Evolutionary conservation across 202 grass and related monocot genomes (phyloP).

Genomic region (Carex arenaria): DNA sequence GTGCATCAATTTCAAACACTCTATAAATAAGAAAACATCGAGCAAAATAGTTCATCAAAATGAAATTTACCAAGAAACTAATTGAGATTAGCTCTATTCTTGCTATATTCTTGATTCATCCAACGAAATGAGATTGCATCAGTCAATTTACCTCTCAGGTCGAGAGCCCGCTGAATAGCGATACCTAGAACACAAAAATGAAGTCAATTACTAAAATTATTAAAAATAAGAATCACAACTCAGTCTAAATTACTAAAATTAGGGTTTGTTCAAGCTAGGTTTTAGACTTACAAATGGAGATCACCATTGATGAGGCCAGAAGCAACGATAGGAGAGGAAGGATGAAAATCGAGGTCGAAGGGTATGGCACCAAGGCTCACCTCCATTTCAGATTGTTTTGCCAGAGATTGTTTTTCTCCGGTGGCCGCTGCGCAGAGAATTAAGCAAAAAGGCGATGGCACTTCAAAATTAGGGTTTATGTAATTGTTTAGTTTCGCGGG

Average conservation of each 20-base stretch:
- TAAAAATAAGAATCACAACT: background rate
- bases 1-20: constrained; percentile 38
- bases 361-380: constrained; percentile 52
- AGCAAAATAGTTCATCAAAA: background rate
- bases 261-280: background rate
- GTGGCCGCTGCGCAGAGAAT: background rate
- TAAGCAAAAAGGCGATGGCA: background rate
- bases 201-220: background rate
- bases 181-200: constrained; percentile 35
- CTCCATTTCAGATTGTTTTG: constrained; percentile 39
- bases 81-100: too few relatives aligned
- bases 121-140: background rate
- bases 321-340: constrained; percentile 56
- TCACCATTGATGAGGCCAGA: constrained; percentile 73
- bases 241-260: background rate
- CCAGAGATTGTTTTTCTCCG: background rate
- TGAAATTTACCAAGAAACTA: background rate
- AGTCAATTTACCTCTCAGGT: constrained; percentile 52
- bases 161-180: constrained; percentile 47
- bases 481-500: background rate
- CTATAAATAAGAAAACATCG: constrained; percentile 1
- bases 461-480: background rate
- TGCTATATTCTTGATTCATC: too few relatives aligned
- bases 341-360: constrained; percentile 88
- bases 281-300: constrained; percentile 48